Evolutionary conservation across 306 rosid species (phyloP), one percentile per base, ranked within the genome.

Genomic region (Castanea crenata): DNA sequence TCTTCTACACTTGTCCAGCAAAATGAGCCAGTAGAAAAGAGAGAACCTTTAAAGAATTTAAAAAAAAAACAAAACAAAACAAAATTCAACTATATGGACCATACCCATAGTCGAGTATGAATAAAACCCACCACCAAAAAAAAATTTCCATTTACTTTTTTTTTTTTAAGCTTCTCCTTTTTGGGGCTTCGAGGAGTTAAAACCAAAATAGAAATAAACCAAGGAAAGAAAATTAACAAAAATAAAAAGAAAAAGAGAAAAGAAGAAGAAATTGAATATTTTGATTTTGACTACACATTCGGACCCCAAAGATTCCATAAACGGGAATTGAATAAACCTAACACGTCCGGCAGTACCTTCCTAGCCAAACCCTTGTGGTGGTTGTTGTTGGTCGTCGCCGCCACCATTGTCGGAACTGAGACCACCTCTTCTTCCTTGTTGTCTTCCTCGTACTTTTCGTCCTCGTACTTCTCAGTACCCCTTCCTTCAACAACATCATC

Each of bases 231-330:
- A 49, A 49, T 49, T 49, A 19, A 41, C 46, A 79, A 68, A 74
- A 74, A 14, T 34, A 75, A 61, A 67, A 57, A 75, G 4, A 76
- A 6, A 44, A 31, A 41, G 20, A 6, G 31, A 63, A 73, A 35
- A 65, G 0, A 19, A 55, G 10, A 57, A 31, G 27, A 74, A 67
- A 61, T 32, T 61, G 51, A 71, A 80, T 44, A 29, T 3, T 38
- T 29, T 29, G 55, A 41, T 10, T 51, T 29, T 29, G 55, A 73
- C 70, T 85, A 81, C 62, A 77, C 89, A 88, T 83, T 85, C 86
- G 94, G 92, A 90, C 90, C 74, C 94, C 94, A 90, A 88, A 90
- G 89, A 80, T 65, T 85, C 94, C 94, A 90, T 55, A 90, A 85
- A 80, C 94, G 94, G 52, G 89, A 90, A 85, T 88, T 90, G 74